These are phyloP conservation scores for Zhuliangozyma blackwelliae DNA, from an alignment of 1,139 yeast species.

Conservation along the genomic window DNA sequence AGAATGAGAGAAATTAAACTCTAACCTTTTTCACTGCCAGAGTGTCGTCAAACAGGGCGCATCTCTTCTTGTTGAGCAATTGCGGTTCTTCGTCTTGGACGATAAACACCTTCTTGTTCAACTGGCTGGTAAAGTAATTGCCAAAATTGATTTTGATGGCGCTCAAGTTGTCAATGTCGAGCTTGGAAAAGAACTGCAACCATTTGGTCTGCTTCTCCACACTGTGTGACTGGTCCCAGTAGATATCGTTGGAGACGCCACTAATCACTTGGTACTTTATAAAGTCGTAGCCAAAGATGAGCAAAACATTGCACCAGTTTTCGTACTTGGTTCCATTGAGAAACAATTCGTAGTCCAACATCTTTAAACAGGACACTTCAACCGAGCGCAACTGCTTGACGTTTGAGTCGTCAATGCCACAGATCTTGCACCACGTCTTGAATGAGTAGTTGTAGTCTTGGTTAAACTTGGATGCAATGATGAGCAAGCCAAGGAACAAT, in stretches of 20 bases:
- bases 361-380: constrained; percentile 52
- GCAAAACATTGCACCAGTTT: constrained; percentile 49
- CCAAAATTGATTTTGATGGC: constrained; percentile 25
- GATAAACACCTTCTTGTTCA: constrained; percentile 31
- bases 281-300: constrained; percentile 44
- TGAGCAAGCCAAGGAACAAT: constrained; percentile 60
- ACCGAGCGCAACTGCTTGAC: constrained; percentile 44
- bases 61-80: constrained; percentile 1
- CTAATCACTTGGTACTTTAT: constrained; percentile 24
- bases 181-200: constrained; percentile 23
- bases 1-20: neutral
- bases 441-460: constrained; percentile 72
- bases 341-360: constrained; percentile 54
- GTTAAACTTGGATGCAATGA: constrained; percentile 66
- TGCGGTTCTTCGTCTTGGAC: neutral
- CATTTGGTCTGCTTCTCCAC: constrained; percentile 26
- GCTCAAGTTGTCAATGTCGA: constrained; percentile 17
- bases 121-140: constrained; percentile 29
- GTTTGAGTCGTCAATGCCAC: constrained; percentile 46
- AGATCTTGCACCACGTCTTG: constrained; percentile 71
- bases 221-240: constrained; percentile 25
- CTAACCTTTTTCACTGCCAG: constrained; percentile 4
- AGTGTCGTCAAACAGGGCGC: constrained; percentile 9
- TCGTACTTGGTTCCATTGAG: constrained; percentile 48
- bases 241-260: constrained; percentile 18